phyloP scores from a whole-genome alignment of 306 rosid genomes.

The Cucumis hystrix region DNA sequence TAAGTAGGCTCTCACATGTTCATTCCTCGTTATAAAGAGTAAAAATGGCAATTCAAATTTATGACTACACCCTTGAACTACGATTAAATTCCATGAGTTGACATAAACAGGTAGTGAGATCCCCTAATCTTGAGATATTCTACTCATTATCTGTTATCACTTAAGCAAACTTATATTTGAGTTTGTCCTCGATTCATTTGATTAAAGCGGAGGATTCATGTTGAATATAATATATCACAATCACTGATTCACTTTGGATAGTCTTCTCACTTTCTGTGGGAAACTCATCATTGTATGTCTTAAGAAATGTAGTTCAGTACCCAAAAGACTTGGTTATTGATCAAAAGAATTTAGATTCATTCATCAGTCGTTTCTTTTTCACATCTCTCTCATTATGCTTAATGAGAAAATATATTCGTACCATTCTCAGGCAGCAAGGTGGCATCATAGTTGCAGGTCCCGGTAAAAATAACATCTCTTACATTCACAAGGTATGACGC shows the following conservation, averaged over 20 bases:
- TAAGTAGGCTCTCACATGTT: no score
- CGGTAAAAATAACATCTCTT: conserved; percentile 60
- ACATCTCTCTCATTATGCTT: not conserved
- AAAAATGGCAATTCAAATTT: not conserved
- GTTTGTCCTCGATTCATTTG: not conserved
- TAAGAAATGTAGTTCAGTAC: not conserved
- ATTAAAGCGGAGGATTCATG: not conserved
- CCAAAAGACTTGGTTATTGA: not conserved
- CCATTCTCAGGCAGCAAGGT: conserved; percentile 70
- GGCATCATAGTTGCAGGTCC: conserved; percentile 95
- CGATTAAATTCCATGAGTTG: not conserved
- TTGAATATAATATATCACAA: not conserved
- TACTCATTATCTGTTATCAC: not conserved
- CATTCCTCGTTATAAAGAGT: not conserved
- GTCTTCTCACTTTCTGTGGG: not conserved
- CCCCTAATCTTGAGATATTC: not conserved
- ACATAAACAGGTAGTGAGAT: not conserved
- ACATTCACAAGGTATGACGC: conserved; percentile 57
- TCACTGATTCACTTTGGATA: not conserved
- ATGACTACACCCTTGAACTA: not conserved
- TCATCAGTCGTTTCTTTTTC: not conserved
- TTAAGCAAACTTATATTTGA: not conserved
- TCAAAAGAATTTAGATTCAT: not conserved
- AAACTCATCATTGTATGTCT: not conserved
- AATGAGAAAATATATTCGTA: not conserved